Base-by-base conservation (phyloP, 192 early-diverging fungal genomes). In the Umbelopsis isabellina region DNA sequence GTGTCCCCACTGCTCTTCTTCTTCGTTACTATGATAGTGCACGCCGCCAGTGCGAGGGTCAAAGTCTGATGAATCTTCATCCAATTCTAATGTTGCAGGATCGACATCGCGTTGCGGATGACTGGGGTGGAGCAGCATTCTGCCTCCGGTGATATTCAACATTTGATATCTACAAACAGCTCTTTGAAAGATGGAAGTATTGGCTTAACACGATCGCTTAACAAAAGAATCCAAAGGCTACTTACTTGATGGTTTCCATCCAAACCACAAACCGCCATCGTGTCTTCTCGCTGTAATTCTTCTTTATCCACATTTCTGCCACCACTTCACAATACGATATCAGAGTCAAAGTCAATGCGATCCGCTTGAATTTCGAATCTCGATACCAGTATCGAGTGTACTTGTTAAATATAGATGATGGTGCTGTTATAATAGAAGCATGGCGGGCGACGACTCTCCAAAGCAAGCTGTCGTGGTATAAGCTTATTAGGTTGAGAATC, bases 321-420 rank as follows among this genome's bases (percentile, higher is more conserved):
- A 73, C 33, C 1, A 73, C 72, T 46, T 73, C 72, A n/a, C 66
- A 58, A 41, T 73, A 73, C 7, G 72, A 73, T 37, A 73, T 21
- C 23, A 73, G 35, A 47, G 66, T 73, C 16, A 73, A 46, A 2
- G 51, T 37, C 49, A 48, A 27, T 10, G 72, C 66, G 21, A 73
- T 67, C 35, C 27, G 8, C 22, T 61, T 22, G 35, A 53, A 55
- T 46, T 41, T 22, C 49, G 49, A 12, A 18, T 13, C 22, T 73
- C 66, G 46, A 66, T 68, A 21, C 49, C 45, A 46, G 50, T 25
- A 21, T 73, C 53, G 30, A 37, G 55, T 61, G 33, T 61, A 61
- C 37, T 33, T 61, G 30, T 61, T 61, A 30, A 61, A 61, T 33
- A 61, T 25, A 4, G 55, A 66, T 15, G 64, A 46, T n/a, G 66